These are phyloP conservation scores for Monosporascus sp. DNA, from an alignment of 2,329 filamentous ascomycete species.

Conservation along the genomic window DNA sequence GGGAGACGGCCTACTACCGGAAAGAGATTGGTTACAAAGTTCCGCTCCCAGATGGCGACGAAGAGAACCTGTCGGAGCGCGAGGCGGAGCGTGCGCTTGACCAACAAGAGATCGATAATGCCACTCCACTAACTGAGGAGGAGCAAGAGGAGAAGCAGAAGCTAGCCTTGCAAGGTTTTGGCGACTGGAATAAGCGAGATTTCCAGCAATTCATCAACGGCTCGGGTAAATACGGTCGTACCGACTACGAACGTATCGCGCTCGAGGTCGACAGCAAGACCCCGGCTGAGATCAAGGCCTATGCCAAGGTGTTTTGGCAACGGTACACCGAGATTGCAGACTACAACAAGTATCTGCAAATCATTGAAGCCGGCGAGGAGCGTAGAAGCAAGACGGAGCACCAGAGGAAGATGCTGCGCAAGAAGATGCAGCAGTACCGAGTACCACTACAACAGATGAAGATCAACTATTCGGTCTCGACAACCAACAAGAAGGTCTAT, in stretches of 20 bases:
- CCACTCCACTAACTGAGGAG: constrained; percentile 79
- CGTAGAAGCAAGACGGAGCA: constrained; percentile 83
- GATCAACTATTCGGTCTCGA: constrained; percentile 98
- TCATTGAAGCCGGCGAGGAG: constrained; percentile 90
- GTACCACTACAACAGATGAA: constrained; percentile 96
- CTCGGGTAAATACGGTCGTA: constrained; percentile 85
- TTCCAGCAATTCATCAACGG: constrained; percentile 98
- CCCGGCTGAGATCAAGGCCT: constrained; percentile 77
- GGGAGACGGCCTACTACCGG: constrained; percentile 90
- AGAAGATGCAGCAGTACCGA: constrained; percentile 96
- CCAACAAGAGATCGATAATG: constrained; percentile 90
- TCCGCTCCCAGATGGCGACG: constrained; percentile 78
- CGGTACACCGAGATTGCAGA: constrained; percentile 87
- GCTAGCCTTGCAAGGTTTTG: constrained; percentile 80
- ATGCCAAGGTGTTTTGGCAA: constrained; percentile 95
- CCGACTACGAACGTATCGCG: constrained; percentile 78
- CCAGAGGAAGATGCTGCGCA: constrained; percentile 85
- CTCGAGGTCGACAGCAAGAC: constrained; percentile 89
- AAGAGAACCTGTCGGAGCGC: constrained; percentile 79
- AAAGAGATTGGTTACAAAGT: constrained; percentile 97
- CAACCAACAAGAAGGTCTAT: constrained; percentile 99
- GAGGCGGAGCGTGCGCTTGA: constrained; percentile 82
- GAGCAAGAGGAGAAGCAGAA: constrained; percentile 82
- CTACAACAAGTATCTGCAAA: constrained; percentile 79
- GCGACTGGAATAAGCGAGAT: constrained; percentile 92